These are phyloP conservation scores for Nakazawaea wickerhamii DNA, from an alignment of 805 yeast genomes.

Conservation along the genomic window DNA sequence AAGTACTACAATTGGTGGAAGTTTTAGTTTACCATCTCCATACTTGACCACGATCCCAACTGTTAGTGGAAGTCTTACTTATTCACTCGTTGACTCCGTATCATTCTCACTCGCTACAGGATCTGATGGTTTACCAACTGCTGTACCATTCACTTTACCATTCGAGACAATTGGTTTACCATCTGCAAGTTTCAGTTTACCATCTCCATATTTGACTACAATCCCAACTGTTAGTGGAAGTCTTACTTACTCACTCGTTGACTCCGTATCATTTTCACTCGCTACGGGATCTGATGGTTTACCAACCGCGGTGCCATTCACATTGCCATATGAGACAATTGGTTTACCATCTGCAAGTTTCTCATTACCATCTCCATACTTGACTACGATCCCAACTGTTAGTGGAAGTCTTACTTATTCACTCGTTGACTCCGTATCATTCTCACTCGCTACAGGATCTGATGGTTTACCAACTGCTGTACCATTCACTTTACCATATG, in stretches of 20 bases:
- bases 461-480: background rate
- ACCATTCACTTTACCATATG: background rate
- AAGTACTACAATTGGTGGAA: background rate
- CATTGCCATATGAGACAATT: background rate
- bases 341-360: background rate
- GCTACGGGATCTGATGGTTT: background rate
- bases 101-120: background rate
- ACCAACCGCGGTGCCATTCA: background rate
- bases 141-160: background rate
- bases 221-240: background rate
- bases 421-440: background rate
- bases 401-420: background rate
- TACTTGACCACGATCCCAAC: background rate
- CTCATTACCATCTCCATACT: background rate
- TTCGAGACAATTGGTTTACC: background rate
- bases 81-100: conserved; percentile 1
- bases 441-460: background rate
- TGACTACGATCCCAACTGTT: background rate
- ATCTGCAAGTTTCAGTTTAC: background rate
- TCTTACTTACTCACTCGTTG: background rate
- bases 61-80: background rate
- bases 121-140: background rate
- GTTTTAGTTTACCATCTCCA: background rate
- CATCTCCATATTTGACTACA: background rate
- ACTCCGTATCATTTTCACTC: background rate